Base-by-base conservation (phyloP, 2,329 filamentous ascomycete species). In the Xylaria sp. region DNA sequence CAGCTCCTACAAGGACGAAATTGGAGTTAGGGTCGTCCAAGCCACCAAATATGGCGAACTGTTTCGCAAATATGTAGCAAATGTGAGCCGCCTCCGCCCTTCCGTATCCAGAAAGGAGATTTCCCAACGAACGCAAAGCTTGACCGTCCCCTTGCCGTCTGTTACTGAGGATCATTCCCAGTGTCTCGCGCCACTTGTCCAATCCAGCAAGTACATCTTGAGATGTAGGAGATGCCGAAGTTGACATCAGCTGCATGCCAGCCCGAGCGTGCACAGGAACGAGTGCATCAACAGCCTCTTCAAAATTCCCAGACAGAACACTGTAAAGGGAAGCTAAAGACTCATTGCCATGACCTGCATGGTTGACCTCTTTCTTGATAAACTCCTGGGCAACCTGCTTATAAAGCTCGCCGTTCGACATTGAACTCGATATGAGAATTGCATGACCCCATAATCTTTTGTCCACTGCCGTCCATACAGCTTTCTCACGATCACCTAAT, bases 371-470 rank as follows among this genome's bases (percentile, higher is more conserved):
- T 71, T 96, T 93, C 68, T 93, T 90, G 17, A 99, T 90, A 71
- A 99, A 99, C 71, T 99, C 95, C 71, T 96, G 93, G 0, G 93
- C 87, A 25, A 99, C 93, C 73, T 96, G 91, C 74, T 93, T 96
- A 85, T 96, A 98, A 2, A 96, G 81, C 21, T 92, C 90, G 48
- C 91, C 81, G 1, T 92, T 95, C 6, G 69, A 65, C 77, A 96
- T 75, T 0, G 87, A 88, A 63, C 87, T 85, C 1, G 95, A 90
- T 35, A 99, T 89, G 19, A 99, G 82, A 84, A 99, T 90, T 3
- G 95, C 96, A 75, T 99, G 96, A 2, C 92, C 95, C 96, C 96
- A 99, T 2, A 99, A 81, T 49, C 93, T 87, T 75, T 93, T 93
- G 75, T 99, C 95, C 31, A 93, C 94, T 4, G 95, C 93, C 66